Conservation (phyloP, 768 basidiomycete species). For the Lactifluus echinatus region DNA sequence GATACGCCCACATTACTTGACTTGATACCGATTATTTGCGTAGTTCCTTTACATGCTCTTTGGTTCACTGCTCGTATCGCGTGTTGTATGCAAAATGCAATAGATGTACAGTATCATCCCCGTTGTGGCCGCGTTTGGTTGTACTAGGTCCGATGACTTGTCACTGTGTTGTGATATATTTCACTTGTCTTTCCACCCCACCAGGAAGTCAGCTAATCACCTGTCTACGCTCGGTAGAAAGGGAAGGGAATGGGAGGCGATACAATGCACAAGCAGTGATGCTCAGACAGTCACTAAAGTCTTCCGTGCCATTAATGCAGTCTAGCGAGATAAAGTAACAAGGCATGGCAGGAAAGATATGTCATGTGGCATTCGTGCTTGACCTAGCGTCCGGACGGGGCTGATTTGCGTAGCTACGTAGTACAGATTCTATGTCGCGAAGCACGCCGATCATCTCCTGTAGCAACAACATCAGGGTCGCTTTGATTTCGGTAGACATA, state of each 20-base stretch:
- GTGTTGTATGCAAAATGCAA: background rate
- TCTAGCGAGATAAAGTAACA: background rate
- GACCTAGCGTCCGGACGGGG: background rate
- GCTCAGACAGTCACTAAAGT: background rate
- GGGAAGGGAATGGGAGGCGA: background rate
- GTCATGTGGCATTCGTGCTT: background rate
- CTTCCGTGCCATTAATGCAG: background rate
- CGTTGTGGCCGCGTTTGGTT: background rate
- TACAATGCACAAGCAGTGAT: background rate
- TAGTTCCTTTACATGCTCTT: background rate
- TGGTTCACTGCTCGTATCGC: background rate
- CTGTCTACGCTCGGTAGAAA: background rate
- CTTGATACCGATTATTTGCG: background rate
- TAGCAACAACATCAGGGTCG: background rate
- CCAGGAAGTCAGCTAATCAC: no score
- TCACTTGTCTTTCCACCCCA: background rate
- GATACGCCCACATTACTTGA: background rate
- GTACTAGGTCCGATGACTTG: background rate
- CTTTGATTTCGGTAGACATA: background rate
- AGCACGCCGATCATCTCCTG: conserved; percentile 20
- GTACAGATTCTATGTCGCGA: conserved; percentile 13
- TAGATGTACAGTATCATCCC: background rate
- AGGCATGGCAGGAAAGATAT: background rate
- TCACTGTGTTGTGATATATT: background rate
- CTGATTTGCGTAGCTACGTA: conserved; percentile 12